Evolutionary conservation across 2,329 filamentous ascomycete species (phyloP).

Genomic region (Ustilaginoidea virens): DNA sequence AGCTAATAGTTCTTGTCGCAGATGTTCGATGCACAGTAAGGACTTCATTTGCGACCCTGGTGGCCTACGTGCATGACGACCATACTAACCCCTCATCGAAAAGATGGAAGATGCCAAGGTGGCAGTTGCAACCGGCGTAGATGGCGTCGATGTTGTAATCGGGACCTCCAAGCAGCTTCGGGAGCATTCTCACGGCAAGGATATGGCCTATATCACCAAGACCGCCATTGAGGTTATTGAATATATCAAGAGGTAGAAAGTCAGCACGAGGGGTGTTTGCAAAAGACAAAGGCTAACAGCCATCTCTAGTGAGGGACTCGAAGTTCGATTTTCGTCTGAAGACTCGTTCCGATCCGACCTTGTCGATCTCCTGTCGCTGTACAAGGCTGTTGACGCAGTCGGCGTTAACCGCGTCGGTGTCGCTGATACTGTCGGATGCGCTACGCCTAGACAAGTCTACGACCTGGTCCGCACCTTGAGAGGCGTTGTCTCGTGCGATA

Average conservation of each 20-base stretch:
- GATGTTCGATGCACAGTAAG: conserved; percentile 12
- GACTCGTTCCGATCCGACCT: conserved; percentile 70
- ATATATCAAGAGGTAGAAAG: conserved; percentile 8
- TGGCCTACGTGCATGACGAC: too few species aligned
- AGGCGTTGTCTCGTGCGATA: conserved; percentile 41
- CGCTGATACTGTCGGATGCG: conserved; percentile 85
- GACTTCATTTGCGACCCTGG: too few species aligned
- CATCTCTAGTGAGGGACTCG: conserved; percentile 3
- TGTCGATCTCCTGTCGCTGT: conserved; percentile 58
- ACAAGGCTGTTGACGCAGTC: conserved; percentile 66
- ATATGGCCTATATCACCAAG: conserved; percentile 63
- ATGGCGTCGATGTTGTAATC: conserved; percentile 33
- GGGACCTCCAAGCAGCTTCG: conserved; percentile 70
- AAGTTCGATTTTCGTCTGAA: conserved; percentile 37
- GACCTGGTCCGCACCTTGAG: conserved; percentile 72
- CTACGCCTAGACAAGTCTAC: conserved; percentile 74
- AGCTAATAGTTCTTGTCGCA: too few species aligned
- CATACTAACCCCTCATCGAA: neutral
- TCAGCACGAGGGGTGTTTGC: too few species aligned
- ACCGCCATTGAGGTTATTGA: conserved; percentile 26
- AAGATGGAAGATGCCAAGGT: conserved; percentile 43
- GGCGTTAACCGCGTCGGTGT: conserved; percentile 80
- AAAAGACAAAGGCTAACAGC: too few species aligned
- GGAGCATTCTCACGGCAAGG: conserved; percentile 80
- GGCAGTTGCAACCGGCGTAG: conserved; percentile 69